Conservation (phyloP, 108 stramenopile species). For the Skeletonema menzelii region DNA sequence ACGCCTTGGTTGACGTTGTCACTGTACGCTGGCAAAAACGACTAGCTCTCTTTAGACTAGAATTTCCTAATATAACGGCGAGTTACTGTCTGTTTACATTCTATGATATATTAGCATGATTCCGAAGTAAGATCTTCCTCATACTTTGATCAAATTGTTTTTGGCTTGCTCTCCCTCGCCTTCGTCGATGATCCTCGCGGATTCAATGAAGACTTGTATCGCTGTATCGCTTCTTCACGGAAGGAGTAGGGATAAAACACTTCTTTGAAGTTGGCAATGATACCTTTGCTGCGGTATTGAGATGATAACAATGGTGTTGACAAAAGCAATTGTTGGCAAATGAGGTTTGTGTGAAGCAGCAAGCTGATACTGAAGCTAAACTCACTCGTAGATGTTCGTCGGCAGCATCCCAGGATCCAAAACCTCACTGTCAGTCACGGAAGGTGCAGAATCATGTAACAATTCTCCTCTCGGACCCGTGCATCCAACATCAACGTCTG, state of each 20-base stretch:
- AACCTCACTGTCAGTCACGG: slow-evolving; percentile 14
- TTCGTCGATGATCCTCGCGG: neutral
- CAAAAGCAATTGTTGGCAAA: neutral
- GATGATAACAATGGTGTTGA: neutral
- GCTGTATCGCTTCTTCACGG: slow-evolving; percentile 46
- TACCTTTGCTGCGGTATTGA: slow-evolving; percentile 35
- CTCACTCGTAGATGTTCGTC: neutral
- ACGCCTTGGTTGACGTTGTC: too few species aligned
- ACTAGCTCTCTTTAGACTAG: neutral
- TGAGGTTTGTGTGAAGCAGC: neutral
- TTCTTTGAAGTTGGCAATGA: slow-evolving; percentile 75
- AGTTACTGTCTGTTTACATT: neutral
- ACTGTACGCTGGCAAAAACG: too few species aligned
- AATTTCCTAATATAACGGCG: neutral
- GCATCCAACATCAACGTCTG: slow-evolving; percentile 72
- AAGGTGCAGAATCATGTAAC: neutral
- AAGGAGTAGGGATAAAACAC: slow-evolving; percentile 75
- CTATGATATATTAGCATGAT: too few species aligned
- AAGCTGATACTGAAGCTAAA: neutral
- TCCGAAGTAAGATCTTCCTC: neutral
- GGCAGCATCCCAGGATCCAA: slow-evolving; percentile 80
- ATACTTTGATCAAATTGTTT: neutral
- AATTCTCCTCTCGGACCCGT: slow-evolving; percentile 29
- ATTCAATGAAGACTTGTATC: neutral
- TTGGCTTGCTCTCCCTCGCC: neutral